Base-by-base conservation (phyloP, 2,329 filamentous ascomycete species). In the Rachicladosporium sp. region DNA sequence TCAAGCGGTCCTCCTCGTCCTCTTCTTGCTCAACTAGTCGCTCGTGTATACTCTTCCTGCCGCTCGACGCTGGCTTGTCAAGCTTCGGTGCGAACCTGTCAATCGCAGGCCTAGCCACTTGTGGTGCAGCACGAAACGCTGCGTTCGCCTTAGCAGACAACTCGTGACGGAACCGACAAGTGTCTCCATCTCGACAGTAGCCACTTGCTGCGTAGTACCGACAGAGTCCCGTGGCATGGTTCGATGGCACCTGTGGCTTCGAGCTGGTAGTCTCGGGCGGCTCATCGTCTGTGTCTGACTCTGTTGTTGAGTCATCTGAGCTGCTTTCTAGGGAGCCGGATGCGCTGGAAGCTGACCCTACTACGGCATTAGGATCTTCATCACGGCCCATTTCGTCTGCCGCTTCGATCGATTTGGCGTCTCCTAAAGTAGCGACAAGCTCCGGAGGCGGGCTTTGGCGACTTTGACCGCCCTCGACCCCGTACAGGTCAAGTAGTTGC, bases 11-110 rank as follows among this genome's bases (percentile, higher is more conserved):
- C 34, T 63, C 58, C 40, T 61, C 59, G 15, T 61, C 56, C 38
- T 61, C 49, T 47, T 71, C 65, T 40, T 68, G 65, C 44, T 69
- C 65, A 7, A 68, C 52, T 33, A 63, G 43, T 33, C 51, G 46
- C 37, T 57, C 46, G 37, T 49, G 50, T 10, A 58, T 53, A n/a
- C 42, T 41, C 44, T 47, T 52, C 35, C 38, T 45, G 9, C 37
- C 38, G 9, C 33, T 38, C 4, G 35, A 35, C 10, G 39, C 38
- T n/a, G 39, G 38, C 15, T 19, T 19, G 27, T 48, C 45, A 10
- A 46, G 38, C n/a, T 46, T 43, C 9, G 48, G 47, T n/a, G 48
- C 42, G 35, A 36, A 45, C 6, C 41, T 43, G 35, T 48, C 46
- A 27, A 33, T 36, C n/a, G 38, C 38, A 29, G 38, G 38, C 33